Percentiles rank a stretch among this genome's conserved stretches.
Evolutionary conservation across 768 basidiomycete species (phyloP).

Genomic region (Clavulina sp.): DNA sequence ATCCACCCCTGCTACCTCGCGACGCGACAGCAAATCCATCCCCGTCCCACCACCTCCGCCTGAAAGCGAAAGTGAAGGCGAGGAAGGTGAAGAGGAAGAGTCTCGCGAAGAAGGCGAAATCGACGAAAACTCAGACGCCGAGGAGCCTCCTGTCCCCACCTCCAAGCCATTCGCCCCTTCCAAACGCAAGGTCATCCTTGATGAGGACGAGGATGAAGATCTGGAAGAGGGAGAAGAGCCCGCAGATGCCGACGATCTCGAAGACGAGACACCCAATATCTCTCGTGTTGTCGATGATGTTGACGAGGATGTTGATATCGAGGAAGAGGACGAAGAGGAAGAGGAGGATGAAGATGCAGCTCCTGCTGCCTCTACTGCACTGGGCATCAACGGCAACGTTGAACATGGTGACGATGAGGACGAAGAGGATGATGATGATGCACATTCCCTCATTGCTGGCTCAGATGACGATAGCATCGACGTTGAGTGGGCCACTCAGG

Average conservation of each 20-base stretch:
- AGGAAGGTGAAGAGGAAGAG: conserved; percentile 10
- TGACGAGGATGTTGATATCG: conserved; percentile 14
- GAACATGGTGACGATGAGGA: conserved; percentile 19
- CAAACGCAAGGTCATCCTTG: neutral
- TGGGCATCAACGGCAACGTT: conserved; percentile 4
- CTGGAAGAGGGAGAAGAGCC: conserved; percentile 6
- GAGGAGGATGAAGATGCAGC: conserved; percentile 14
- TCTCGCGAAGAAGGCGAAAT: conserved; percentile 26
- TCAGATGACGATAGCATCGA: neutral
- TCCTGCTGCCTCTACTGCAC: conserved; percentile 2
- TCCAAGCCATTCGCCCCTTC: neutral
- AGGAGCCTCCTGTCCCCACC: neutral
- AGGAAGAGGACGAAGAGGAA: conserved; percentile 18
- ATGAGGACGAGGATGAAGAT: neutral
- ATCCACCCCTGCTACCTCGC: too few relatives aligned
- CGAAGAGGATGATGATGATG: conserved; percentile 21
- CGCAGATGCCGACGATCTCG: conserved; percentile 11
- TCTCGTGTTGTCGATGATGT: conserved; percentile 16
- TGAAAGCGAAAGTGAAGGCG: too few relatives aligned
- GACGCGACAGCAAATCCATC: too few relatives aligned
- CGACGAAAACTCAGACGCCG: conserved; percentile 15
- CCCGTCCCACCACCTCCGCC: too few relatives aligned
- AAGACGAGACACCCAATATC: too few relatives aligned
- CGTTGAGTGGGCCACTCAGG: neutral
- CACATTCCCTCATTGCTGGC: conserved; percentile 10